phyloP scores from a whole-genome alignment of 2,329 filamentous ascomycete genomes.

The Cercospora berteroae region DNA sequence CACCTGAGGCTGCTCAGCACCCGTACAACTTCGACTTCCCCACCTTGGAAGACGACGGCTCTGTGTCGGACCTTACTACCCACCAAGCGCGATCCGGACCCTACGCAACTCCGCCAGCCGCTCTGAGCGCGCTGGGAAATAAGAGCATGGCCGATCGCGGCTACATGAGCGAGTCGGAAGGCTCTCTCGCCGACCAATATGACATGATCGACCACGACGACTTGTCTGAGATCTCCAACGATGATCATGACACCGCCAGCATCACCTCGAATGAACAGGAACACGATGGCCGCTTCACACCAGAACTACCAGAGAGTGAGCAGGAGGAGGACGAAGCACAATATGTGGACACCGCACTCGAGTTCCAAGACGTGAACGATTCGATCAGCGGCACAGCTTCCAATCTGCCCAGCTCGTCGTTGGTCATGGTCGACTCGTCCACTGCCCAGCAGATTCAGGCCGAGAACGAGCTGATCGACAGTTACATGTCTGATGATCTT shows the following conservation, averaged over 20 bases:
- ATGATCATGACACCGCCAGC: constrained; percentile 37
- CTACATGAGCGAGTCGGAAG: constrained; percentile 19
- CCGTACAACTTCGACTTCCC: constrained; percentile 31
- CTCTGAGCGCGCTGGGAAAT: constrained; percentile 31
- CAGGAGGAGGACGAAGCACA: constrained; percentile 17
- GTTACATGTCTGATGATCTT: constrained; percentile 34
- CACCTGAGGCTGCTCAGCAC: constrained; percentile 6
- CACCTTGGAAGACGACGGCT: constrained; percentile 33
- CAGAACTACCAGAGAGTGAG: constrained; percentile 21
- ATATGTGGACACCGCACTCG: not conserved
- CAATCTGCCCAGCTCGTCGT: not conserved
- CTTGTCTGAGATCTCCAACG: constrained; percentile 34
- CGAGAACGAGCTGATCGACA: constrained; percentile 31
- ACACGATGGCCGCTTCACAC: constrained; percentile 22
- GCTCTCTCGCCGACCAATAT: constrained; percentile 32
- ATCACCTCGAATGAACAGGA: constrained; percentile 29
- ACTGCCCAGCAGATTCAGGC: constrained; percentile 19
- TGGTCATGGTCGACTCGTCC: constrained; percentile 5
- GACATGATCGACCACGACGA: constrained; percentile 36
- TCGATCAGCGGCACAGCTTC: not conserved
- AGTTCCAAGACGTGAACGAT: not conserved
- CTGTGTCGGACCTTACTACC: constrained; percentile 28
- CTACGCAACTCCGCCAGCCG: constrained; percentile 33
- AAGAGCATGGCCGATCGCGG: constrained; percentile 27
- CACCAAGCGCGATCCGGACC: constrained; percentile 6